phyloP scores from a whole-genome alignment of 768 basidiomycete genomes.

The Zangia roseola region DNA sequence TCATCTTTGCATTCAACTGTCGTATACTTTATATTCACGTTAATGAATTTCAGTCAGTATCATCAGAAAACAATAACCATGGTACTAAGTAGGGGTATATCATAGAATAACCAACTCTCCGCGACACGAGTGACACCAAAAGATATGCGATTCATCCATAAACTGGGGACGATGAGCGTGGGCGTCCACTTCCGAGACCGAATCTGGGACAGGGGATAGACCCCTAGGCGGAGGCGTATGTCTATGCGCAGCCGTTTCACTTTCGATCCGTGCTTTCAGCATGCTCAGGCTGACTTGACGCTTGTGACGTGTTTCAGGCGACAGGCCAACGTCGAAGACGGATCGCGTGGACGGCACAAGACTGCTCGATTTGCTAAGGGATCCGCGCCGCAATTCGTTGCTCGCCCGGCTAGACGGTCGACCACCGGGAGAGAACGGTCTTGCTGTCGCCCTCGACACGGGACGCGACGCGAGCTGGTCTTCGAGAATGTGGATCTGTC shows the following conservation, averaged over 20 bases:
- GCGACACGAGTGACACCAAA: slow-evolving; percentile 83
- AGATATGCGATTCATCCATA: slow-evolving; percentile 84
- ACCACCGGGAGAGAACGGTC: slow-evolving; percentile 48
- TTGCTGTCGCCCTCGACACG: slow-evolving; percentile 40
- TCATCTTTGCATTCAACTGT: slow-evolving; percentile 6
- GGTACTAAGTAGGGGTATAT: slow-evolving; percentile 13
- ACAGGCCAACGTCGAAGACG: slow-evolving; percentile 66
- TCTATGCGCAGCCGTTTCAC: slow-evolving; percentile 54
- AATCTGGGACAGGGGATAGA: slow-evolving; percentile 51
- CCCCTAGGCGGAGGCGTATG: slow-evolving; percentile 54
- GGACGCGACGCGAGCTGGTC: slow-evolving; percentile 57
- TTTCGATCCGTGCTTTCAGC: slow-evolving; percentile 88
- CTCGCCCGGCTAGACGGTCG: slow-evolving; percentile 43
- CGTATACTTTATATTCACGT: slow-evolving; percentile 19
- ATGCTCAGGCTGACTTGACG: slow-evolving; percentile 82
- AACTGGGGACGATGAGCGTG: slow-evolving; percentile 59
- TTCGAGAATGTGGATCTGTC: slow-evolving; percentile 63
- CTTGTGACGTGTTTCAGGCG: slow-evolving; percentile 77
- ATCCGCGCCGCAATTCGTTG: slow-evolving; percentile 38
- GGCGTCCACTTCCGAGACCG: slow-evolving; percentile 16
- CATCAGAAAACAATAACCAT: neutral
- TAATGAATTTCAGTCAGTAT: slow-evolving; percentile 21
- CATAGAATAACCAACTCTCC: slow-evolving; percentile 77
- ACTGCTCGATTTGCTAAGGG: slow-evolving; percentile 32
- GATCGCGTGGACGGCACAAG: slow-evolving; percentile 47